Percentiles rank a stretch among this genome's conserved stretches.
Evolutionary conservation across 2,329 filamentous ascomycete genomes (phyloP).

Genomic region (Colletotrichum paranaense): DNA sequence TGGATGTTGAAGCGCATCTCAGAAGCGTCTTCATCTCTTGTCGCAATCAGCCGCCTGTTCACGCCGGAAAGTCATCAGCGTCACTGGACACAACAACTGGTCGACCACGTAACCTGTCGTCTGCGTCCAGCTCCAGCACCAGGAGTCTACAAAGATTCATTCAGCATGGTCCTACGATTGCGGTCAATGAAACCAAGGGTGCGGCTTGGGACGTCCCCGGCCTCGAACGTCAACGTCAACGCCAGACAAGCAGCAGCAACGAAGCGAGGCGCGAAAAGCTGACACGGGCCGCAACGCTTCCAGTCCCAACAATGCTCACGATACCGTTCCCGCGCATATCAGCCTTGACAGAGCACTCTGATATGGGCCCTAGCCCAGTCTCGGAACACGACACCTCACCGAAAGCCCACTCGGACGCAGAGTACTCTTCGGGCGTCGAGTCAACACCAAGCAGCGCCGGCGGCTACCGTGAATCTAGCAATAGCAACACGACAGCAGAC

Average conservation of each 20-base stretch:
- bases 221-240: neutral
- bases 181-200: neutral
- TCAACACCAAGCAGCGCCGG: slow-evolving; percentile 26
- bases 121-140: neutral
- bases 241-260: neutral
- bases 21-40: slow-evolving; percentile 29
- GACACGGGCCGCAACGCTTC: neutral
- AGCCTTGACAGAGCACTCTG: slow-evolving; percentile 27
- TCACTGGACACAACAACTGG: neutral
- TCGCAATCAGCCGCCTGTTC: neutral
- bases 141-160: slow-evolving; percentile 1
- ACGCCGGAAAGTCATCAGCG: neutral
- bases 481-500: slow-evolving; percentile 7
- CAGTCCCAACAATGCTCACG: slow-evolving; percentile 14
- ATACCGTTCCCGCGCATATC: slow-evolving; percentile 31
- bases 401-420: slow-evolving; percentile 21
- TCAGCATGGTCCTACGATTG: neutral
- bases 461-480: slow-evolving; percentile 8
- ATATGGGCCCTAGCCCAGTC: neutral
- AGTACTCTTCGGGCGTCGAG: slow-evolving; percentile 29
- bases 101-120: slow-evolving; percentile 11
- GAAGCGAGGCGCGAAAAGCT: neutral
- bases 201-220: neutral
- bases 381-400: slow-evolving; percentile 1
- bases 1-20: slow-evolving; percentile 28